A percentile compares a stretch with the other conserved stretches of the same genome.
Evolutionary conservation across 352 stramenopile species (phyloP).

Genomic region (Pythium chondricola): DNA sequence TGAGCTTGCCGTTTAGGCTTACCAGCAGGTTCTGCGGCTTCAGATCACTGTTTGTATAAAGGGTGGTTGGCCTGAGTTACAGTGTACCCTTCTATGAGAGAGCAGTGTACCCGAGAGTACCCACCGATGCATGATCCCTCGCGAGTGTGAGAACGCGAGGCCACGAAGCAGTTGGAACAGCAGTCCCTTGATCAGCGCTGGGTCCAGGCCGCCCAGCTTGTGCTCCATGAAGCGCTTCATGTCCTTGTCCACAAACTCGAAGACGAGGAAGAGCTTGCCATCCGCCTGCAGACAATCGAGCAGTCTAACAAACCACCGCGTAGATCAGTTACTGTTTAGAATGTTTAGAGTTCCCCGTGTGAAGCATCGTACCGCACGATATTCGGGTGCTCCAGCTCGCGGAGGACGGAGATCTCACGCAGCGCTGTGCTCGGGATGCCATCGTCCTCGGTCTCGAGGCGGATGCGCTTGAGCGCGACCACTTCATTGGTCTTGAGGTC

Average conservation of each 20-base stretch:
- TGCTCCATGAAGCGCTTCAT: conserved; percentile 96
- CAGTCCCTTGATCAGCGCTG: conserved; percentile 61
- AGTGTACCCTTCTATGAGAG: too few species aligned
- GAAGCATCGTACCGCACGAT: conserved; percentile 90
- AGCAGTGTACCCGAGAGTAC: too few species aligned
- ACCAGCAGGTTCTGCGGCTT: conserved; percentile 99
- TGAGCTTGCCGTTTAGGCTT: conserved; percentile 90
- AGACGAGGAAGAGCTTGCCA: conserved; percentile 97
- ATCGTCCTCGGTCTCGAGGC: conserved; percentile 98
- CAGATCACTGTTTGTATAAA: conserved; percentile 79
- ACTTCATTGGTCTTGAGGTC: conserved; percentile 89
- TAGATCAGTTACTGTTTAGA: too few species aligned
- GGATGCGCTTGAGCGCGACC: conserved; percentile 95
- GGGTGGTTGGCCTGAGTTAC: too few species aligned
- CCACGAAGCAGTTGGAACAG: conserved; percentile 85
- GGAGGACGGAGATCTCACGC: conserved; percentile 97
- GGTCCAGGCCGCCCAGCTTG: conserved; percentile 59
- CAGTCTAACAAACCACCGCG: conserved; percentile 41
- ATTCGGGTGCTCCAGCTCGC: conserved; percentile 97
- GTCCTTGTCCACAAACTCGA: conserved; percentile 99
- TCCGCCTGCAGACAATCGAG: conserved; percentile 94
- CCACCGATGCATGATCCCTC: conserved; percentile 85
- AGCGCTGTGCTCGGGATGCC: conserved; percentile 98
- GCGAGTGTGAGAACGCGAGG: conserved; percentile 83
- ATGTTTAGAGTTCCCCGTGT: too few species aligned